Conservation (phyloP, 441 rosid species). For the Raphanus hybrid region DNA sequence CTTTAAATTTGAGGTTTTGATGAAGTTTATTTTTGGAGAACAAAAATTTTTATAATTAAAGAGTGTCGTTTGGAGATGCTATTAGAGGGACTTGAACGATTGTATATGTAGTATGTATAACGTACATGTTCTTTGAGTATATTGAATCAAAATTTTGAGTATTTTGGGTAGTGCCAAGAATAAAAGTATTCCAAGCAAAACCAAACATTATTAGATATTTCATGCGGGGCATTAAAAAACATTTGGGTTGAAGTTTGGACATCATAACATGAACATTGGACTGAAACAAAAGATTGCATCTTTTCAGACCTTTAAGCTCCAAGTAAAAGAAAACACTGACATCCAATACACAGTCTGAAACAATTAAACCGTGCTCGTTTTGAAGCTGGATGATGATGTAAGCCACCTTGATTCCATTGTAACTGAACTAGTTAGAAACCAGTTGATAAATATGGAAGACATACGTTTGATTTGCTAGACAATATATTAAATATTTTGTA, state of each 20-base stretch:
- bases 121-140: not conserved
- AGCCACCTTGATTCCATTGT: not conserved
- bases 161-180: not conserved
- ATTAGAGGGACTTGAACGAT: not conserved
- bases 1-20: no score
- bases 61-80: no score
- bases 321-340: not conserved
- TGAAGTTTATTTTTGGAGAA: no score
- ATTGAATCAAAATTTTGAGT: not conserved
- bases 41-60: no score
- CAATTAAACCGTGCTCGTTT: not conserved
- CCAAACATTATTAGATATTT: not conserved
- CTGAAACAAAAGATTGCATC: not conserved
- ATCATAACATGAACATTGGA: not conserved
- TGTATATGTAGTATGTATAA: not conserved
- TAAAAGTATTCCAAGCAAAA: not conserved
- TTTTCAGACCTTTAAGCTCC: not conserved
- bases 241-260: not conserved
- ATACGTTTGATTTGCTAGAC: not conserved
- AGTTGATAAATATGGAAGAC: not conserved
- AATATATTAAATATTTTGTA: not conserved
- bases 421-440: not conserved
- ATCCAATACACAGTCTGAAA: not conserved
- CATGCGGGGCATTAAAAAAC: not conserved
- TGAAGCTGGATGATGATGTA: not conserved